These are phyloP conservation scores for Phialocephala sp. DNA, from an alignment of 2,329 filamentous ascomycete genomes.

Conservation along the genomic window DNA sequence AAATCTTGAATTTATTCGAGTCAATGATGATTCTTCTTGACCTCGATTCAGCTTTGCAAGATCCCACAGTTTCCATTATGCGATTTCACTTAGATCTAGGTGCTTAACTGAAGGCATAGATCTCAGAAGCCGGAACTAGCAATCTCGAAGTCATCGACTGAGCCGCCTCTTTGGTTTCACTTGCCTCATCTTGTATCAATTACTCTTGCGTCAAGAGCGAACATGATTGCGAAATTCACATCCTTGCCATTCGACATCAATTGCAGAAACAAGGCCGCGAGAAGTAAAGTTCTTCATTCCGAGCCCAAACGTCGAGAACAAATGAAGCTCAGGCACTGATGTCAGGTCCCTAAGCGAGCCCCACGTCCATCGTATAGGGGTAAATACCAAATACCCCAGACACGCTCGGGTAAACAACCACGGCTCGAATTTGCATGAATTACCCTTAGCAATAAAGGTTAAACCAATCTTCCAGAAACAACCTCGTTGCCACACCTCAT, in stretches of 20 bases:
- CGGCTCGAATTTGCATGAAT: background rate
- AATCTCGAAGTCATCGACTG: no score
- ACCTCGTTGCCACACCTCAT: background rate
- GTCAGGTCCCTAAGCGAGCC: background rate
- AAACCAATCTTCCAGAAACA: conserved; percentile 6
- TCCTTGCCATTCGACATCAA: background rate
- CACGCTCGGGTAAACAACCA: background rate
- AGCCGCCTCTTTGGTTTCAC: background rate
- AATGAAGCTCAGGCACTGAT: background rate
- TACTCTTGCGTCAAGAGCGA: background rate
- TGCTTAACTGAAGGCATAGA: no score
- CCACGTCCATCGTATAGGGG: conserved; percentile 4
- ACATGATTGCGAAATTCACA: background rate
- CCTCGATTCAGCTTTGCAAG: background rate
- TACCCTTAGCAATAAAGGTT: background rate
- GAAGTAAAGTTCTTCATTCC: background rate
- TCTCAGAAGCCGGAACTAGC: no score
- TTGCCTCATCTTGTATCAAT: background rate
- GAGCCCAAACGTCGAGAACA: background rate
- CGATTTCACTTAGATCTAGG: no score
- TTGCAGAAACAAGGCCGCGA: background rate
- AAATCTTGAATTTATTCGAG: no score
- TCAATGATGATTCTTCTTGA: background rate
- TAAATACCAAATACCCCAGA: background rate
- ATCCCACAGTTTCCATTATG: no score